Base-by-base conservation (phyloP, 164 flowering plant genomes). In the Berberis vulgaris region DNA sequence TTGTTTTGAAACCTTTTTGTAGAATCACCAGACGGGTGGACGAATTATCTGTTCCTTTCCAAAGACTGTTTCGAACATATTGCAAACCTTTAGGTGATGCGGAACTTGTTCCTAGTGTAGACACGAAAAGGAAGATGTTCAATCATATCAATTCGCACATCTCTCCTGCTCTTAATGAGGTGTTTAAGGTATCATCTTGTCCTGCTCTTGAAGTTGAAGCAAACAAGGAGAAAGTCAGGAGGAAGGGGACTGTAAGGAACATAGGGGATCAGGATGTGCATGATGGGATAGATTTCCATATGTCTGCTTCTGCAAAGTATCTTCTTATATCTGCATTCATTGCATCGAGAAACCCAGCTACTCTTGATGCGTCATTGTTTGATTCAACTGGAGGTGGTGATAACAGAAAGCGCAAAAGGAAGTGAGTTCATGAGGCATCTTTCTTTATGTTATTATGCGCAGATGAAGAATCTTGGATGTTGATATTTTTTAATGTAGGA, bases 301-400 rank as follows among this genome's bases (percentile, higher is more conserved):
- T 94, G 93, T 82, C 96, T 55, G 67, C 78, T 61, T 91, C 90
- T 66, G 94, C 99, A 45, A 91, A 95, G 69, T 94, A 89, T 81
- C 96, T 95, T 63, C 96, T 95, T 63, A 81, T 95, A 66, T 89
- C 97, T 49, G 94, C 97, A 62, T 95, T 91, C 74, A 86, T 95
- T 77, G 97, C 97, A 78, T 95, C 97, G 67, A 84, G 90, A 83
- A 95, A 95, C 69, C 97, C 97, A 45, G 99, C 99, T 47, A 95
- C 99, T 41, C 91, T 87, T 69, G 97, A 95, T 78, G 97, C 99
- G 45, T 81, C 97, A 43, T 69, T 91, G 42, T 95, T 91, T 81
- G 97, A 95, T 77, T 84, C 97, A 61, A 83, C 87, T 41, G 96
- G 96, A 54, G 97, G 90, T 65, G 73, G 79, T 60, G 82, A 78